Evolutionary conservation across 441 rosid species (phyloP).

Genomic region (Daphne laureola): DNA sequence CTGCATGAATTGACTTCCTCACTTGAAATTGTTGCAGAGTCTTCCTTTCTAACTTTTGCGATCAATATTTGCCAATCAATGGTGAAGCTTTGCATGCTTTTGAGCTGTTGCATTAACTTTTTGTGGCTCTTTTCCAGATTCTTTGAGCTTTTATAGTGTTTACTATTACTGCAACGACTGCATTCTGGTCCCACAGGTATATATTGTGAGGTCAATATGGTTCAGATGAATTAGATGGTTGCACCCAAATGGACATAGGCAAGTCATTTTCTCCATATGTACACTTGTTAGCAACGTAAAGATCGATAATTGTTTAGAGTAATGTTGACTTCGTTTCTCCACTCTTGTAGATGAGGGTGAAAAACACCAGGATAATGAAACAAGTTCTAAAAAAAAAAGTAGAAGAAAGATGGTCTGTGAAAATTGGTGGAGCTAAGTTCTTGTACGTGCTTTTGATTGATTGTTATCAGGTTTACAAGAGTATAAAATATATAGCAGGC

Average conservation of each 20-base stretch:
- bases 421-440: too few species aligned
- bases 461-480: too few species aligned
- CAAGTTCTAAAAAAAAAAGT: conserved; percentile 1
- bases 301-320: too few species aligned
- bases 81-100: too few species aligned
- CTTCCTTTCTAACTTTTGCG: conserved; percentile 26
- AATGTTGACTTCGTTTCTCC: neutral
- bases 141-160: too few species aligned
- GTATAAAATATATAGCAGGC: too few species aligned
- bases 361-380: conserved; percentile 15
- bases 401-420: conserved; percentile 11
- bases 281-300: neutral
- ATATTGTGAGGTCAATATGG: conserved; percentile 30
- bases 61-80: conserved; percentile 20
- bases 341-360: neutral
- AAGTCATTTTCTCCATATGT: conserved; percentile 10
- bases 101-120: too few species aligned
- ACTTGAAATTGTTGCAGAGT: conserved; percentile 19
- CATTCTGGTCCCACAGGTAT: conserved; percentile 26
- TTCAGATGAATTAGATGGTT: conserved; percentile 32
- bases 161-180: too few species aligned
- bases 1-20: neutral
- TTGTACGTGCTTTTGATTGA: too few species aligned
- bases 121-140: too few species aligned
- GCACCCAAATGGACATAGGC: conserved; percentile 16